Base-by-base conservation (phyloP, 768 basidiomycete species). In the Leccinum uliginosum region DNA sequence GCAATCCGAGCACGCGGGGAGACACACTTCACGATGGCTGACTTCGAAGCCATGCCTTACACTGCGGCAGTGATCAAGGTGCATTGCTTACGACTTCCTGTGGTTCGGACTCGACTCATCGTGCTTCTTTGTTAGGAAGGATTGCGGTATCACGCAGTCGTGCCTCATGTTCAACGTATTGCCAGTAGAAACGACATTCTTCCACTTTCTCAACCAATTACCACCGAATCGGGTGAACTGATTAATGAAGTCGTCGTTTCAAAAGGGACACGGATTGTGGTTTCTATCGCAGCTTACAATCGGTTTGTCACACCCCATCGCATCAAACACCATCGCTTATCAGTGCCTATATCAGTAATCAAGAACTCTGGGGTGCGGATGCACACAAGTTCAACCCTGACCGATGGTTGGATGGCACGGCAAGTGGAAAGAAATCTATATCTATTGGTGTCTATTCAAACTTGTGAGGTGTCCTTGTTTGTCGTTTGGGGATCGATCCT, bases 211-310 rank as follows among this genome's bases (percentile, higher is more conserved):
- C 76, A 69, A 54, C 82, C 83, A 1, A 76, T 85, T 48, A 71
- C 60, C 53, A 79, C 76, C 3, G 71, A 70, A 23, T 74, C 75
- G 2, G 84, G 83, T 6, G 70, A 77, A 54, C 53, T 71, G 11
- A 65, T 81, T 38, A 67, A 61, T 9, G 73, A 80, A 52, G 50
- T 85, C 11, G 74, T 77, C 4, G 70, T 86, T 21, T 76, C 79
- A 1, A 78, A 80, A 58, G 80, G 82, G 7, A 78, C 75, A 32
- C 79, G 78, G 50, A 69, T 85, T 9, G 73, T 83, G 27, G 64
- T 77, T 6, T 84, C 83, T 7, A 78, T 83, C 30, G 76, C 77
- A 21, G 80, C 75, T 3, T 84, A 84, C 58, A 80, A 85, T 58
- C 76, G 82, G 84, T 81, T 7, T 9, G 48, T 34, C 38, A 19